These are phyloP conservation scores for Xylogone sp. DNA, from an alignment of 2,329 filamentous ascomycete species.

Conservation along the genomic window DNA sequence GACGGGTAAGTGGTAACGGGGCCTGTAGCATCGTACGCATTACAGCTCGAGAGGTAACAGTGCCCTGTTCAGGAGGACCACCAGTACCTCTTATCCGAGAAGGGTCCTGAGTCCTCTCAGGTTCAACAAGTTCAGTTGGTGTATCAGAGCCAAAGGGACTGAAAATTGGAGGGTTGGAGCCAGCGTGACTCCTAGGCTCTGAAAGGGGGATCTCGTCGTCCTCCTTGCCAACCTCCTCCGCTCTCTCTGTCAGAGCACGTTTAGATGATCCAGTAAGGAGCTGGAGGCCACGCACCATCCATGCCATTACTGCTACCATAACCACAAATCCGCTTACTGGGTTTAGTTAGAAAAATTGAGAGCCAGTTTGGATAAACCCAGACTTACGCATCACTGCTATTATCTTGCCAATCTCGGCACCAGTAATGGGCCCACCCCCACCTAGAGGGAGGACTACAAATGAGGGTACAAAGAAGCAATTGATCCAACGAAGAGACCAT, in stretches of 20 bases:
- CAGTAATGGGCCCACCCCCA: slow-evolving; percentile 49
- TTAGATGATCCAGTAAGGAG: slow-evolving; percentile 48
- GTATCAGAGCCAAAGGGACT: slow-evolving; percentile 1
- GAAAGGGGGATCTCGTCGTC: slow-evolving; percentile 46
- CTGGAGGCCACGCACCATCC: slow-evolving; percentile 50
- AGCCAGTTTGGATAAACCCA: background rate
- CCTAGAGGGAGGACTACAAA: slow-evolving; percentile 57
- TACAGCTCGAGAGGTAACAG: slow-evolving; percentile 3
- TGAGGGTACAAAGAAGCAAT: slow-evolving; percentile 54
- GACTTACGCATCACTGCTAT: slow-evolving; percentile 53
- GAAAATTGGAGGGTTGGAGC: background rate
- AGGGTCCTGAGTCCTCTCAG: slow-evolving; percentile 24
- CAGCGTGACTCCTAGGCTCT: slow-evolving; percentile 11
- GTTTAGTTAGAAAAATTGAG: background rate
- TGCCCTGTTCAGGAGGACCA: slow-evolving; percentile 19
- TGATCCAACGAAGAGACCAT: slow-evolving; percentile 56
- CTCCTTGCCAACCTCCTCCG: slow-evolving; percentile 44
- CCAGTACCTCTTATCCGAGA: slow-evolving; percentile 22
- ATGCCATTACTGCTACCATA: slow-evolving; percentile 49
- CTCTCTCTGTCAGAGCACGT: slow-evolving; percentile 45
- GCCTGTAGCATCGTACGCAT: slow-evolving; percentile 27
- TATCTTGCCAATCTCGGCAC: slow-evolving; percentile 53
- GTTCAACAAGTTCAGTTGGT: slow-evolving; percentile 14
- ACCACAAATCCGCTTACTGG: slow-evolving; percentile 51
- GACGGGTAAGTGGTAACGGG: slow-evolving; percentile 39